These are phyloP conservation scores for Epichloe typhina DNA, from an alignment of 2,329 filamentous ascomycete genomes.

Conservation along the genomic window DNA sequence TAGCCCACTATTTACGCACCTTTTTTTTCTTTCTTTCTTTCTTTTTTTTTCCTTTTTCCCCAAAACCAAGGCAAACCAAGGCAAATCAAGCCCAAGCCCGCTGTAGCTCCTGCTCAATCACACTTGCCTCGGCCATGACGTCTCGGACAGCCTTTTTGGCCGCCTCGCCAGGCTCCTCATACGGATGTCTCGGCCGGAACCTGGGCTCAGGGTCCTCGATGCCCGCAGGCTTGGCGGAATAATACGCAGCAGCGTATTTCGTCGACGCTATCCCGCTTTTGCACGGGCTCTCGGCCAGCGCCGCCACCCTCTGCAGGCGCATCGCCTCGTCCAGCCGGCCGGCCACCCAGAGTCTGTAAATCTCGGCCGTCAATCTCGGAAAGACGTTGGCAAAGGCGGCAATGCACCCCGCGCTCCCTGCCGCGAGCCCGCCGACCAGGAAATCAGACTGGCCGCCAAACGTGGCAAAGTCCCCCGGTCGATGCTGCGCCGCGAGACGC, in stretches of 20 bases:
- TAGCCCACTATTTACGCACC: not conserved
- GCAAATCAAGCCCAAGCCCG: not conserved
- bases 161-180: constrained; percentile 5
- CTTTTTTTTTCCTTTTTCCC: not conserved
- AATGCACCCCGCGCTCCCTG: constrained; percentile 46
- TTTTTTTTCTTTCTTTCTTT: not conserved
- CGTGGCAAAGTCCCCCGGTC: constrained; percentile 45
- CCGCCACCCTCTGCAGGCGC: constrained; percentile 5
- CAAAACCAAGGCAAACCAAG: not conserved
- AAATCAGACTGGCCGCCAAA: constrained; percentile 66
- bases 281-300: constrained; percentile 9
- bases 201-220: constrained; percentile 7
- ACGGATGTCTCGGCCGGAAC: constrained; percentile 8
- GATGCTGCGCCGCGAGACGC: constrained; percentile 38
- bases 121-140: constrained; percentile 3
- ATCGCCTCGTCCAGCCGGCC: constrained; percentile 2
- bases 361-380: constrained; percentile 33
- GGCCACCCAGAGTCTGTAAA: constrained; percentile 4
- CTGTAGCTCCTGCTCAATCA: constrained; percentile 3
- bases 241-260: constrained; percentile 6
- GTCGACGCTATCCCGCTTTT: constrained; percentile 7
- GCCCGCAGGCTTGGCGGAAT: constrained; percentile 6
- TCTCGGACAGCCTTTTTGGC: constrained; percentile 1
- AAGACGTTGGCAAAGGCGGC: constrained; percentile 51
- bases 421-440: constrained; percentile 45